Percentiles rank a stretch among this genome's conserved stretches.
These are phyloP conservation scores for Cinnamomum chago DNA, from an alignment of 164 flowering plant species.

Conservation along the genomic window DNA sequence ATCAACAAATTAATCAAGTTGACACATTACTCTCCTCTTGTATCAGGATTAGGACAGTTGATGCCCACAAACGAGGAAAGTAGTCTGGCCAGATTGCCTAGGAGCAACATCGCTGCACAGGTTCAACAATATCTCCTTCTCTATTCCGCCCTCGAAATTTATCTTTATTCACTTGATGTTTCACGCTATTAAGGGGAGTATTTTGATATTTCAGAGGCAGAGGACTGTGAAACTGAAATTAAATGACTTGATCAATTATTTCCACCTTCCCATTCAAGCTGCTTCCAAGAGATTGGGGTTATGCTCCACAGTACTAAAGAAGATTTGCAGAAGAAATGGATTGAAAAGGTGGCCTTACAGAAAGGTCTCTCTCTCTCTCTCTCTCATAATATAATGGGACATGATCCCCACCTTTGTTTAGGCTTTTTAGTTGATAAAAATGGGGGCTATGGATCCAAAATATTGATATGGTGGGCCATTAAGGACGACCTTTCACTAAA, in stretches of 20 bases:
- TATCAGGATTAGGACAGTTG: background rate
- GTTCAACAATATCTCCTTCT: background rate
- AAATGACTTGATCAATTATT: constrained; percentile 29
- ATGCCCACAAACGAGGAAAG: background rate
- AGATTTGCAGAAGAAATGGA: constrained; percentile 36
- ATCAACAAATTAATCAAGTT: too few species aligned
- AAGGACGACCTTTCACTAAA: too few species aligned
- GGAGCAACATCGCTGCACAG: constrained; percentile 1
- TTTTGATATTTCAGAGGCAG: constrained; percentile 44
- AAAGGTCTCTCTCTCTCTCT: constrained; percentile 33
- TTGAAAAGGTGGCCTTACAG: constrained; percentile 56
- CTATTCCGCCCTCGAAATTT: background rate
- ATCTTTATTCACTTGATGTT: background rate
- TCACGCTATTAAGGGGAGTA: too few species aligned
- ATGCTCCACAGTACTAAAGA: constrained; percentile 54
- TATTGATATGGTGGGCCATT: background rate
- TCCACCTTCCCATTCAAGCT: constrained; percentile 43
- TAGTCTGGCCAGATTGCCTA: background rate
- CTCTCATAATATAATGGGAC: background rate
- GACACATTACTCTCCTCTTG: background rate
- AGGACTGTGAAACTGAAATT: constrained; percentile 40
- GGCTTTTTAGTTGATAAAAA: background rate
- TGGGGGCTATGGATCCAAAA: background rate
- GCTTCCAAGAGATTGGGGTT: constrained; percentile 37
- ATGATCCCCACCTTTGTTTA: background rate